Evolutionary conservation across 2,329 filamentous ascomycete species (phyloP).

Genomic region (Penicillium sp.): DNA sequence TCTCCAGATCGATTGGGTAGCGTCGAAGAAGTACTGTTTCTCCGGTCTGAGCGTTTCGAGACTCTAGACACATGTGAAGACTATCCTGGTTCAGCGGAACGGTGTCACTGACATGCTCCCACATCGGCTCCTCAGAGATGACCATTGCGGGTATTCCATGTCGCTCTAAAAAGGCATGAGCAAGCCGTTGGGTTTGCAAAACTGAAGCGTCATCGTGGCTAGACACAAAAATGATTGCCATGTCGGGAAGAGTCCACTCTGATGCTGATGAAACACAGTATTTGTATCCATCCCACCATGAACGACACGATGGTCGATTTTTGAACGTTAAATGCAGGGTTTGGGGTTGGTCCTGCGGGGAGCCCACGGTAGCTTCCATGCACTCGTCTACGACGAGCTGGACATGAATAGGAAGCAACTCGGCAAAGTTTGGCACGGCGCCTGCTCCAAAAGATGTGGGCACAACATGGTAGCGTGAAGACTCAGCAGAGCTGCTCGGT

Average conservation of each 20-base stretch:
- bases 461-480: constrained; percentile 49
- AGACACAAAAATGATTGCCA: constrained; percentile 47
- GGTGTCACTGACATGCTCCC: constrained; percentile 34
- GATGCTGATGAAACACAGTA: constrained; percentile 40
- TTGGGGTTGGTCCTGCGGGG: constrained; percentile 24
- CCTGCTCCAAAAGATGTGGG: constrained; percentile 48
- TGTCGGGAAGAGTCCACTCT: constrained; percentile 46
- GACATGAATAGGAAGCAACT: constrained; percentile 48
- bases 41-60: constrained; percentile 34
- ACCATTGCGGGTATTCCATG: constrained; percentile 46
- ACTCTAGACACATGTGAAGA: constrained; percentile 46
- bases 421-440: constrained; percentile 46
- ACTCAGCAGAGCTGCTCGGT: constrained; percentile 37
- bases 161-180: constrained; percentile 42
- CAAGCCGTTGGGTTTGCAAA: constrained; percentile 32
- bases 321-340: constrained; percentile 41
- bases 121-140: constrained; percentile 45
- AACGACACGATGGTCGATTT: constrained; percentile 38
- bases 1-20: constrained; percentile 48
- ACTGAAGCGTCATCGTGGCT: constrained; percentile 30
- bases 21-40: constrained; percentile 35
- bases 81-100: constrained; percentile 41
- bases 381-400: constrained; percentile 51
- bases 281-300: constrained; percentile 36
- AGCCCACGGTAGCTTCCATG: constrained; percentile 31